Percentiles rank a stretch among this genome's conserved stretches.
Evolutionary conservation across 306 rosid species (phyloP).

Genomic region (Quillaja saponaria): DNA sequence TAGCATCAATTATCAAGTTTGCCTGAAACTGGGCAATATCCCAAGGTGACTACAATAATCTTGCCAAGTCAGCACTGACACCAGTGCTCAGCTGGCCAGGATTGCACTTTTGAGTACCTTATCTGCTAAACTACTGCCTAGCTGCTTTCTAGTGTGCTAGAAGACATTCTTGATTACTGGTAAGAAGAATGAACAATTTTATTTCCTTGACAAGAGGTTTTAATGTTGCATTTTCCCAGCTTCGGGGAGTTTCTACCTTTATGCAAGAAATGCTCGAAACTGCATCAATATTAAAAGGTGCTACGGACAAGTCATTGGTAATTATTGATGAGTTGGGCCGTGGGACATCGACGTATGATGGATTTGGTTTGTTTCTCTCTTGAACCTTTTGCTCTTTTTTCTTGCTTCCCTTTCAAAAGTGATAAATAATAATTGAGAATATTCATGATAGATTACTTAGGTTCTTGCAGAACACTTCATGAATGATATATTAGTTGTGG

Average conservation of each 20-base stretch:
- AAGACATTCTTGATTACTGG: too few relatives aligned
- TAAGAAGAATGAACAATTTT: neutral
- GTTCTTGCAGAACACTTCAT: conserved; percentile 18
- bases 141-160: neutral
- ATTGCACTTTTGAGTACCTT: conserved; percentile 8
- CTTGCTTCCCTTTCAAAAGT: too few relatives aligned
- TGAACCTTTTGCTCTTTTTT: conserved; percentile 3
- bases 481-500: conserved; percentile 1
- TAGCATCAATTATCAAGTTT: too few relatives aligned
- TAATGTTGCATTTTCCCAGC: conserved; percentile 48
- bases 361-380: conserved; percentile 77
- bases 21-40: conserved; percentile 15
- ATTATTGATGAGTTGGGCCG: conserved; percentile 97
- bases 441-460: conserved; percentile 19
- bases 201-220: conserved; percentile 24
- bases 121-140: conserved; percentile 11
- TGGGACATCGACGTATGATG: conserved; percentile 98
- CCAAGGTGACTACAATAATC: conserved; percentile 14
- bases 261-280: conserved; percentile 99
- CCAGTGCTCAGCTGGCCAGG: conserved; percentile 16
- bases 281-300: conserved; percentile 92
- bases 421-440: conserved; percentile 17
- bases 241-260: conserved; percentile 95
- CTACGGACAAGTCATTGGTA: conserved; percentile 85
- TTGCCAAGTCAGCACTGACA: conserved; percentile 10